Base-by-base conservation (phyloP, 768 basidiomycete species). In the Leucocoprinus leucothites region DNA sequence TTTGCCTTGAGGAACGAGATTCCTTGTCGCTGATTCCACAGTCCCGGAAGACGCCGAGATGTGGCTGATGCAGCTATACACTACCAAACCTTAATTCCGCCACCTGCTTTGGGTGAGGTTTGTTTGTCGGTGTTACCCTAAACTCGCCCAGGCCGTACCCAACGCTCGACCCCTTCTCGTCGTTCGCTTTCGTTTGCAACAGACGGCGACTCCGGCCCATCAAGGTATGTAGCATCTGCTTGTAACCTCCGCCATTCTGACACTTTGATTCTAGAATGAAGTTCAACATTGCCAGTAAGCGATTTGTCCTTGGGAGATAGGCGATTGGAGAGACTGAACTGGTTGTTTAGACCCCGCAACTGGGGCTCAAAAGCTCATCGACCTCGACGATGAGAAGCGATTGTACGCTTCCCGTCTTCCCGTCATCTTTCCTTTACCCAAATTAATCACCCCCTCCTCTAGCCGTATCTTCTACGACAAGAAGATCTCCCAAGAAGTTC, bases 381-480 rank as follows among this genome's bases (percentile, higher is more conserved):
- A 95, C 69, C 67, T 95, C 71, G 95, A 96, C 65, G 92, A 96
- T 69, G 94, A 96, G 78, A 87, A 82, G 69, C 80, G 84, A 78
- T 88, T 73, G 89, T 91, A 69, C 67, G 88, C 71, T 5, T 19
- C 24, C 31, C 67, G 87, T 72, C 7, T 19, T 22, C 9, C 11
- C 25, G 21, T 21, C 5, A 25, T 47, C 3, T 34, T 38, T 31
- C 13, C 26, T 48, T 8, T 38, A 38, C 16, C 16, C 28, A 48
- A 14, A 4, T 35, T 18, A 31, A 19, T 35, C 3, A 34, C 26
- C 3, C 7, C 9, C 4, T 35, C 38, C 9, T 5, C 34, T 69
- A 95, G 92, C 77, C 94, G 94, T 72, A 68, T 92, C 79, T 94
- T 98, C 80, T 94, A 88, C 78, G 94, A 97, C 77, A 96, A 97